Evolutionary conservation across 1,284 basidiomycete species (phyloP).

Genomic region (Cutaneotrichosporon sp.): DNA sequence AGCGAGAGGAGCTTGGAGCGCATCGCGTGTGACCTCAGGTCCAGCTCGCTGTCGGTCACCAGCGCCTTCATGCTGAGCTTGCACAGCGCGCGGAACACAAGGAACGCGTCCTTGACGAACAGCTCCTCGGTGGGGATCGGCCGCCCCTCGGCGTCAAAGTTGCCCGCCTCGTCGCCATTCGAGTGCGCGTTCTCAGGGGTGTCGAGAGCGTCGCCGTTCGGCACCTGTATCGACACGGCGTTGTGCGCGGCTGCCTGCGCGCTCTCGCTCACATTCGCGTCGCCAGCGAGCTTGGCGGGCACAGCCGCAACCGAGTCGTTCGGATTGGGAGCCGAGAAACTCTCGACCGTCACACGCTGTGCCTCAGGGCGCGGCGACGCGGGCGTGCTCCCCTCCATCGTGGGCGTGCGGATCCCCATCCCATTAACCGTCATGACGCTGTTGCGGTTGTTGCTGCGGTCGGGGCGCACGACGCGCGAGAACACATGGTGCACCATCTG

Average conservation of each 20-base stretch:
- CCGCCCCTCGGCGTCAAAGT: constrained; percentile 40
- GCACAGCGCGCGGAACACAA: constrained; percentile 92
- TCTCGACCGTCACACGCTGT: constrained; percentile 21
- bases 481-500: constrained; percentile 98
- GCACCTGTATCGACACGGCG: constrained; percentile 41
- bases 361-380: constrained; percentile 6
- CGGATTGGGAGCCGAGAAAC: constrained; percentile 52
- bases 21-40: constrained; percentile 92
- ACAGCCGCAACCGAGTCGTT: constrained; percentile 50
- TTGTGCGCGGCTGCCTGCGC: constrained; percentile 31
- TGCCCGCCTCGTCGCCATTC: constrained; percentile 25
- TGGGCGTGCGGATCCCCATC: constrained; percentile 4
- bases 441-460: constrained; percentile 15
- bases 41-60: constrained; percentile 87
- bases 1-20: constrained; percentile 90
- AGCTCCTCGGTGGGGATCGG: constrained; percentile 63
- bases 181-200: constrained; percentile 26
- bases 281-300: constrained; percentile 31
- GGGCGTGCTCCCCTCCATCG: background rate
- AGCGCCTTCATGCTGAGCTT: constrained; percentile 98
- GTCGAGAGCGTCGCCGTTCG: constrained; percentile 46
- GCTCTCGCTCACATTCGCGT: constrained; percentile 2
- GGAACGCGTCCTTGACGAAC: constrained; percentile 93
- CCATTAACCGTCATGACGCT: constrained; percentile 3
- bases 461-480: constrained; percentile 59